phyloP scores from a whole-genome alignment of 2,329 filamentous ascomycete species.

The Aaosphaeria pasadenensis region DNA sequence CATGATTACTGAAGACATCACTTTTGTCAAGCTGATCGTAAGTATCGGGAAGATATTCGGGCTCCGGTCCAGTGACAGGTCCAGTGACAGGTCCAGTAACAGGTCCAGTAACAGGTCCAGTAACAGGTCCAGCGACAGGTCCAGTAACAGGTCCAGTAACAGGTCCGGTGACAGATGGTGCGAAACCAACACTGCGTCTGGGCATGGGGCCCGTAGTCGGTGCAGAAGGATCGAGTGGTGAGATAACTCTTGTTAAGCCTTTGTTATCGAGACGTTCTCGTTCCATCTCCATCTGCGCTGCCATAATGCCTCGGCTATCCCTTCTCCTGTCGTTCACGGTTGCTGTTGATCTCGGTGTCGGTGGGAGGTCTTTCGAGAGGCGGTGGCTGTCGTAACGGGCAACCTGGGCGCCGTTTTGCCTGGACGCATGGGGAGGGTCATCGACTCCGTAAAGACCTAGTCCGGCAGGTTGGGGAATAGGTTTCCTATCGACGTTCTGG shows the following conservation, averaged over 20 bases:
- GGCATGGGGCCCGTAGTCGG: conserved; percentile 30
- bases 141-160: conserved; percentile 16
- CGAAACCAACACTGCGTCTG: conserved; percentile 42
- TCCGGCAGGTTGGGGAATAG: conserved; percentile 20
- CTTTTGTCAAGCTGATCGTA: conserved; percentile 28
- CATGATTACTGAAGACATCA: conserved; percentile 36
- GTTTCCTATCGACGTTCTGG: conserved; percentile 21
- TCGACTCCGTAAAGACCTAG: conserved; percentile 31
- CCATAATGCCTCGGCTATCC: conserved; percentile 33
- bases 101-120: conserved; percentile 14
- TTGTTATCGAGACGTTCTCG: conserved; percentile 37
- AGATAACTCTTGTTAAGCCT: conserved; percentile 32
- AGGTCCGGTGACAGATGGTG: conserved; percentile 1
- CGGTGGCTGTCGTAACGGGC: conserved; percentile 34
- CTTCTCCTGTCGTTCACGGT: conserved; percentile 18
- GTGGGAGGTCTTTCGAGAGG: conserved; percentile 17
- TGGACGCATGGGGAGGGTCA: conserved; percentile 14
- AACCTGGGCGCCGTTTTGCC: conserved; percentile 22
- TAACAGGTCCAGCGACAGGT: conserved; percentile 16
- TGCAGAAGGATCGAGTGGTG: conserved; percentile 31
- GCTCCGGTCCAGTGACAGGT: conserved; percentile 10
- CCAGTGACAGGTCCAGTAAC: conserved; percentile 17
- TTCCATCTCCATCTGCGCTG: conserved; percentile 38
- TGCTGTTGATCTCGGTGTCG: conserved; percentile 12
- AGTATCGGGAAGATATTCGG: conserved; percentile 15